Conservation (phyloP, 164 flowering plant species). For the Annona squamosa region DNA sequence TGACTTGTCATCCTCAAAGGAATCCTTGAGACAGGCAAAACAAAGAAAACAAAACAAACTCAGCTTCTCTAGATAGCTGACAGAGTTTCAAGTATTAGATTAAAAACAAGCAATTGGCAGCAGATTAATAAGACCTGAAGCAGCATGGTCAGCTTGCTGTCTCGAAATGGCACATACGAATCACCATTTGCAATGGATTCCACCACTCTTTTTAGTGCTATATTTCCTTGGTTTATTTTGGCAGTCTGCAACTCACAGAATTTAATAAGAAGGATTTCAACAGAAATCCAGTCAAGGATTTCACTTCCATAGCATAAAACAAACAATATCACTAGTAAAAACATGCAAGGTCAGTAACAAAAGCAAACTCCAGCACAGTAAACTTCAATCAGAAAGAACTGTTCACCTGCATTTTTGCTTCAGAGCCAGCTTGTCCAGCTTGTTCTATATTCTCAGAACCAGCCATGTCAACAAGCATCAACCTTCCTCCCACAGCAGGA, state of each 20-base stretch:
- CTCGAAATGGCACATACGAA: slow-evolving; percentile 95
- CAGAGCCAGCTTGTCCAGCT: slow-evolving; percentile 91
- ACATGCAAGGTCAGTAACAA: neutral
- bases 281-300: too few species aligned
- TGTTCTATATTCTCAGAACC: slow-evolving; percentile 98
- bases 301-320: too few species aligned
- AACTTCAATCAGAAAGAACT: slow-evolving; percentile 1
- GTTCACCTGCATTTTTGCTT: slow-evolving; percentile 94
- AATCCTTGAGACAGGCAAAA: slow-evolving; percentile 43
- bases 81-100: neutral
- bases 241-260: slow-evolving; percentile 55
- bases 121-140: slow-evolving; percentile 54
- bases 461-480: slow-evolving; percentile 99
- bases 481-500: slow-evolving; percentile 85
- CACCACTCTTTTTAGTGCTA: slow-evolving; percentile 88
- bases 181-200: slow-evolving; percentile 99
- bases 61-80: neutral
- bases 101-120: slow-evolving; percentile 1
- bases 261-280: too few species aligned
- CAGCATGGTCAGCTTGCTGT: slow-evolving; percentile 96
- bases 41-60: neutral
- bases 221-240: slow-evolving; percentile 94
- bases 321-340: neutral
- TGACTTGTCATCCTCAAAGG: slow-evolving; percentile 93
- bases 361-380: neutral